These are phyloP conservation scores for Kwoniella dendrophila DNA, from an alignment of 768 basidiomycete species.

Conservation along the genomic window DNA sequence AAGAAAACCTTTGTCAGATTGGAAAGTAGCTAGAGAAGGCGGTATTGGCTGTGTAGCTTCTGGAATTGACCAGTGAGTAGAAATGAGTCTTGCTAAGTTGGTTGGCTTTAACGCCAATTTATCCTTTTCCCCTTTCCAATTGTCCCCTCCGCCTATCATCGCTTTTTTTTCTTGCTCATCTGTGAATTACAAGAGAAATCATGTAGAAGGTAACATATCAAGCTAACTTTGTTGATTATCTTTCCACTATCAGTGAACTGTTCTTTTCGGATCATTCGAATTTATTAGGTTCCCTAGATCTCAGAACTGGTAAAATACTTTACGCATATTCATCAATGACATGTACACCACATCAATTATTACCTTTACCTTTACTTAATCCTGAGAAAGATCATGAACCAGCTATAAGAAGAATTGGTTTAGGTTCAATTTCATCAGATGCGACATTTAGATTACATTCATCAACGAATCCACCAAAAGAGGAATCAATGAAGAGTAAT, in stretches of 20 bases:
- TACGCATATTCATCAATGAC: conserved; percentile 46
- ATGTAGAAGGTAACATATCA: neutral
- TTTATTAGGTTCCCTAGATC: conserved; percentile 45
- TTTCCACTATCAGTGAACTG: conserved; percentile 39
- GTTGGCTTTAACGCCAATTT: neutral
- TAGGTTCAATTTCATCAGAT: conserved; percentile 26
- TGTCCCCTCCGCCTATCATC: neutral
- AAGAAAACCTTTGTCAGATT: conserved; percentile 47
- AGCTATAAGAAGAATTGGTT: conserved; percentile 5
- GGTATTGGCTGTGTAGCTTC: conserved; percentile 43
- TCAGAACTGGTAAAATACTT: conserved; percentile 49
- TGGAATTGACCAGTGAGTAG: conserved; percentile 49
- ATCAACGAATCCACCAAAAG: conserved; percentile 25
- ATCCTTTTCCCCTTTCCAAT: neutral
- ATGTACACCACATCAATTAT: conserved; percentile 42
- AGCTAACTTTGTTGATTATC: neutral
- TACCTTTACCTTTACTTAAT: conserved; percentile 37
- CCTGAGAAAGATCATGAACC: neutral
- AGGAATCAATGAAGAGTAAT: conserved; percentile 4
- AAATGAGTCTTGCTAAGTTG: neutral
- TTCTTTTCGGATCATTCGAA: conserved; percentile 52
- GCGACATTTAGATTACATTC: conserved; percentile 34
- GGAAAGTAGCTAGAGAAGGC: conserved; percentile 53
- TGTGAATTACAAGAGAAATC: neutral
- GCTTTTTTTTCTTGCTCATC: neutral